phyloP scores from a whole-genome alignment of 805 yeast species.

The Kluyveromyces siamensis region DNA sequence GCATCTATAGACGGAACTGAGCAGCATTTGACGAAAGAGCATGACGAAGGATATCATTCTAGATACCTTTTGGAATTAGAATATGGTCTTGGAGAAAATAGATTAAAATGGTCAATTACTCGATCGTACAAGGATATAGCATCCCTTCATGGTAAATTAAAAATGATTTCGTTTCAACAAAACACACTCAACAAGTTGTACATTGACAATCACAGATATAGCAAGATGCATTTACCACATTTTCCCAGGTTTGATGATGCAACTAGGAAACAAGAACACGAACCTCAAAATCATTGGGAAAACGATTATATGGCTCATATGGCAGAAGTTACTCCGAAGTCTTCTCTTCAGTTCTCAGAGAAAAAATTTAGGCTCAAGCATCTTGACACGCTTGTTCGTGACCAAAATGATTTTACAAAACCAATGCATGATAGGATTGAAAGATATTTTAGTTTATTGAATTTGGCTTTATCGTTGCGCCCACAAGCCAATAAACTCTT shows the following conservation, averaged over 20 bases:
- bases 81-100: constrained; percentile 77
- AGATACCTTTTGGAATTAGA: constrained; percentile 67
- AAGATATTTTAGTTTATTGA: constrained; percentile 55
- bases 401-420: constrained; percentile 16
- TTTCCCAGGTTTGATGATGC: constrained; percentile 22
- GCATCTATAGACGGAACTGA: not conserved
- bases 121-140: constrained; percentile 65
- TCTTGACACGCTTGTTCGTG: constrained; percentile 21
- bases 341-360: constrained; percentile 12
- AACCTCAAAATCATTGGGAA: not conserved
- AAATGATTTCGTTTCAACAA: constrained; percentile 41
- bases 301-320: not conserved
- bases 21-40: not conserved
- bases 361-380: constrained; percentile 22
- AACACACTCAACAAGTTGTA: constrained; percentile 25
- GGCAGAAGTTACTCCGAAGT: constrained; percentile 8
- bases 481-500: constrained; percentile 79
- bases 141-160: constrained; percentile 61
- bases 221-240: constrained; percentile 20
- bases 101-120: constrained; percentile 72
- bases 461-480: constrained; percentile 50
- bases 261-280: constrained; percentile 1
- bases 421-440: constrained; percentile 39
- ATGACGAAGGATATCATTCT: constrained; percentile 20
- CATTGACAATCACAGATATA: constrained; percentile 19